Percentiles rank a stretch among this genome's conserved stretches.
Evolutionary conservation across 805 yeast species (phyloP).

Genomic region (Candida broadrunensis): DNA sequence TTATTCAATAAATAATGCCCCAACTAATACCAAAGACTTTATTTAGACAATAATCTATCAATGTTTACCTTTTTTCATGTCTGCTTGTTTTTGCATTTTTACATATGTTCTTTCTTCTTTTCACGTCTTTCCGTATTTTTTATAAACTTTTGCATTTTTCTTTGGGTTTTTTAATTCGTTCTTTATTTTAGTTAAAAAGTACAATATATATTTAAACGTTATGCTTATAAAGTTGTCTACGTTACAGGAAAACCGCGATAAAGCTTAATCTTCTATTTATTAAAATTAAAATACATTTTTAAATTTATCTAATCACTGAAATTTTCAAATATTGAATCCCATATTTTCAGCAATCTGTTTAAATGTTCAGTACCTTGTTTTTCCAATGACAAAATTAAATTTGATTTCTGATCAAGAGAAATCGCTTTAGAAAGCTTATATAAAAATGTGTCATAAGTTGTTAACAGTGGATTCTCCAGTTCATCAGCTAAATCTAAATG

Average conservation of each 20-base stretch:
- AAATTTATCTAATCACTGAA: no score
- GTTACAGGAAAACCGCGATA: no score
- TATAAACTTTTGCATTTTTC: no score
- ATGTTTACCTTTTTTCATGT: background rate
- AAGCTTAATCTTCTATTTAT: no score
- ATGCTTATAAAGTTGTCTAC: no score
- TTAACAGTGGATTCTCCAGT: constrained; percentile 5
- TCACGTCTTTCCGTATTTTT: no score
- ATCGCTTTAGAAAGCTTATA: background rate
- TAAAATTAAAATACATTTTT: no score
- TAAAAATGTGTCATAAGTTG: background rate
- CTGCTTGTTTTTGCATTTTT: no score
- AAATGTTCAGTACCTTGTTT: constrained; percentile 5
- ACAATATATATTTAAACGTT: no score
- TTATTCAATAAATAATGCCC: constrained; percentile 14
- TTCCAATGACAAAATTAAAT: constrained; percentile 4
- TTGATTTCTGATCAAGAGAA: background rate
- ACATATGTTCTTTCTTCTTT: no score
- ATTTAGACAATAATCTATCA: constrained; percentile 12
- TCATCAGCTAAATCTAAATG: constrained; percentile 6
- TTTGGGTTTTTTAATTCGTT: no score
- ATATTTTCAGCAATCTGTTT: constrained; percentile 9
- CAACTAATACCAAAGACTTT: constrained; percentile 24
- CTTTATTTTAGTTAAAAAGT: no score
- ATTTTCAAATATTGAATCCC: constrained; percentile 10